Evolutionary conservation across 2,329 filamentous ascomycete genomes (phyloP).

Genomic region (Fusarium miscanthi): DNA sequence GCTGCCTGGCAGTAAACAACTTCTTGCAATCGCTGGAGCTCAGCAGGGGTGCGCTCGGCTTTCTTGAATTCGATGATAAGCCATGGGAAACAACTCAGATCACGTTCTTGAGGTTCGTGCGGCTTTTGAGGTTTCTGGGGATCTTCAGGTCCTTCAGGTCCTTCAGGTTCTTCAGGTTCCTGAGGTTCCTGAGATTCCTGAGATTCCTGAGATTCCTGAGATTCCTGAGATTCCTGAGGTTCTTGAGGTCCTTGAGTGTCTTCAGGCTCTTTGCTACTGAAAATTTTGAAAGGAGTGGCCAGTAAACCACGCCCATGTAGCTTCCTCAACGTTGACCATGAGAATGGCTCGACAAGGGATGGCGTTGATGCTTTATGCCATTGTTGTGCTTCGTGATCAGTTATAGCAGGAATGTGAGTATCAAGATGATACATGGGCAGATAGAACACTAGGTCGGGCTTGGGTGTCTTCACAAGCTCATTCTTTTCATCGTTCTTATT

Average conservation of each 20-base stretch:
- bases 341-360: background rate
- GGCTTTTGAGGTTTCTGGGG: no score
- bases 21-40: accelerated
- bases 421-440: background rate
- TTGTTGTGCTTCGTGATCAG: accelerated
- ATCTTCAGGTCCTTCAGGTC: no score
- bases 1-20: slow-evolving; percentile 25
- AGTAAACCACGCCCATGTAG: background rate
- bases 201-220: no score
- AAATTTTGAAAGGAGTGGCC: background rate
- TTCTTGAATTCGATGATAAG: background rate
- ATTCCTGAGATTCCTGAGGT: no score
- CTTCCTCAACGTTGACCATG: background rate
- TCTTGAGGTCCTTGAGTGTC: no score
- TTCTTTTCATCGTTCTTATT: accelerated
- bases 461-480: accelerated
- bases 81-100: background rate
- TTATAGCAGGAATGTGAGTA: accelerated
- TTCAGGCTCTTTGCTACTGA: no score
- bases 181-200: no score
- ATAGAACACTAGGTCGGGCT: background rate
- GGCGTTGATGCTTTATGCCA: background rate
- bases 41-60: accelerated
- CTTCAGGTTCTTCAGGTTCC: no score
- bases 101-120: accelerated